Percentiles rank a stretch among this genome's conserved stretches.
These are phyloP conservation scores for Cicer pinnatifidum DNA, from an alignment of 306 rosid genomes.

Conservation along the genomic window DNA sequence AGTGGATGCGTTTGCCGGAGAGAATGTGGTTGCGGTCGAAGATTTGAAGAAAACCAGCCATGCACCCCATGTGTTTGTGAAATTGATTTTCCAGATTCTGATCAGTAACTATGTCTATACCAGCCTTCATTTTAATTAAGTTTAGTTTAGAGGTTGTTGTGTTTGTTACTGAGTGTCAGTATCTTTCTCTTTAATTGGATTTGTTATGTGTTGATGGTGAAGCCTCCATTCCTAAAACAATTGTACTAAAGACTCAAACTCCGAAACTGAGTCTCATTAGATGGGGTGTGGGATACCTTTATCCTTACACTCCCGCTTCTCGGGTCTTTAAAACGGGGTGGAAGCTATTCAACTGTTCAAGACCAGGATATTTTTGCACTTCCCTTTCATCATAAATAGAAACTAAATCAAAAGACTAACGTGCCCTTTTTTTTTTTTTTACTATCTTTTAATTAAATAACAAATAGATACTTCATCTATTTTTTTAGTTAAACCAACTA, in stretches of 20 bases:
- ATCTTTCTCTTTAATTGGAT: not conserved
- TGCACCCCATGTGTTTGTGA: conserved; percentile 96
- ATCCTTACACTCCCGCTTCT: conserved; percentile 76
- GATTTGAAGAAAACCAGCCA: conserved; percentile 93
- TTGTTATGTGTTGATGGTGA: conserved; percentile 17
- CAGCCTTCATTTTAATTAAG: conserved; percentile 9
- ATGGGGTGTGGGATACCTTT: conserved; percentile 25
- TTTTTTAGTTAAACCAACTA: too few species aligned
- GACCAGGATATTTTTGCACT: conserved; percentile 36
- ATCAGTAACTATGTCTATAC: conserved; percentile 47
- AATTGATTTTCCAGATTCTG: conserved; percentile 77
- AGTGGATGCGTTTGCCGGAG: conserved; percentile 68
- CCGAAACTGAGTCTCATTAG: not conserved
- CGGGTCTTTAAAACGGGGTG: conserved; percentile 62
- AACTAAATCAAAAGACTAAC: conserved; percentile 9
- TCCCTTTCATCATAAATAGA: not conserved
- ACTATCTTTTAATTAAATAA: too few species aligned
- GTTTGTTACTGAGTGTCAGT: not conserved
- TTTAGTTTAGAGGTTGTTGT: not conserved
- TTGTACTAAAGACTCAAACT: not conserved
- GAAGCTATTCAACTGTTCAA: conserved; percentile 39
- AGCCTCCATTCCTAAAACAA: not conserved
- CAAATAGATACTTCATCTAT: too few species aligned
- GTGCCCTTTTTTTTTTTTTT: not conserved
- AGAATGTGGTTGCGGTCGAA: conserved; percentile 84